Conservation (phyloP, 352 stramenopile species). For the Phytophthora tentaculata region DNA sequence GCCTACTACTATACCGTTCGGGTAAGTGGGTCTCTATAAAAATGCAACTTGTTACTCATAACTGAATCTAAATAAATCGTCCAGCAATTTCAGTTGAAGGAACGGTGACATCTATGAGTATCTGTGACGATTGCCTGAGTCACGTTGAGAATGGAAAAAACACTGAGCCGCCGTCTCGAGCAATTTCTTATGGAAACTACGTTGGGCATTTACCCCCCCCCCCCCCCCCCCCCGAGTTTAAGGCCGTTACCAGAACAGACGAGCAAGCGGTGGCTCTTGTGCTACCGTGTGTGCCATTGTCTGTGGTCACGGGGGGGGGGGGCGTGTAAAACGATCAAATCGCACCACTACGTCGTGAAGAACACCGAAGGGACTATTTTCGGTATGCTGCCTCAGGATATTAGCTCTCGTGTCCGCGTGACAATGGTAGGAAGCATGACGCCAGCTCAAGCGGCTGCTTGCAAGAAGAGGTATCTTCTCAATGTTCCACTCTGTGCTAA, state of each 20-base stretch:
- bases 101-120: no score
- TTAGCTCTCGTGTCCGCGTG: neutral
- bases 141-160: no score
- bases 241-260: neutral
- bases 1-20: no score
- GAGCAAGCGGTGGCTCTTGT: neutral
- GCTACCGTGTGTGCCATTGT: neutral
- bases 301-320: neutral
- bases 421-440: neutral
- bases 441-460: neutral
- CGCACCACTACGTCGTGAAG: no score
- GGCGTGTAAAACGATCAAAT: neutral
- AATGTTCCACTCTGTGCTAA: neutral
- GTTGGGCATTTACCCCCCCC: neutral
- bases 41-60: no score
- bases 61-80: no score
- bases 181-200: neutral
- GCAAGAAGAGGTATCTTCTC: neutral
- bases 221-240: neutral
- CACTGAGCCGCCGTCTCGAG: no score
- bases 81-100: no score
- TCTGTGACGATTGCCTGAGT: no score
- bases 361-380: neutral
- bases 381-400: neutral
- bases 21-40: no score